Conservation (phyloP, 306 rosid species). For the Hippophae gyantsensis region DNA sequence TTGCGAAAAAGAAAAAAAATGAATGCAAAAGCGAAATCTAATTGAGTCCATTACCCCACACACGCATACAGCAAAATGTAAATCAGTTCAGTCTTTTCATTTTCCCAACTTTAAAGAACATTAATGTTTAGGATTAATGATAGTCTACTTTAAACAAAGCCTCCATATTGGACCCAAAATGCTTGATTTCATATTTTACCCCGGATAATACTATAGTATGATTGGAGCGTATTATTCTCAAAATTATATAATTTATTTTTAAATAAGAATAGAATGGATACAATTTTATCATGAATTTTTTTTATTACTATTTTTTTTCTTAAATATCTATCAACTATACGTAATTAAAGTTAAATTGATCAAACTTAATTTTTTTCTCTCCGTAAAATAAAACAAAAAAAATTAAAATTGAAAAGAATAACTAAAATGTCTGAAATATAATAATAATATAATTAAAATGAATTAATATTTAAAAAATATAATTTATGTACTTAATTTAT, state of each 20-base stretch:
- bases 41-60: slow-evolving; percentile 69
- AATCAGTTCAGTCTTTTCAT: slow-evolving; percentile 43
- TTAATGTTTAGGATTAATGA: slow-evolving; percentile 32
- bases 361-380: too few species aligned
- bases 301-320: too few species aligned
- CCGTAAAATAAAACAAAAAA: too few species aligned
- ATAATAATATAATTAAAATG: too few species aligned
- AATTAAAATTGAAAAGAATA: too few species aligned
- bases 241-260: neutral
- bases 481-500: too few species aligned
- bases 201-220: slow-evolving; percentile 8
- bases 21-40: slow-evolving; percentile 57
- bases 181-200: slow-evolving; percentile 35
- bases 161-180: slow-evolving; percentile 72
- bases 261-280: too few species aligned
- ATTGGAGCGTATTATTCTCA: slow-evolving; percentile 30
- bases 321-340: too few species aligned
- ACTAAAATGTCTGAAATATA: too few species aligned
- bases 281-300: too few species aligned
- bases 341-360: too few species aligned
- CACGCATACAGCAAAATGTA: slow-evolving; percentile 37
- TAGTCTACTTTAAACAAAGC: slow-evolving; percentile 66
- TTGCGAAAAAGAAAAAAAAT: slow-evolving; percentile 53
- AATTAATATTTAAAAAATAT: too few species aligned
- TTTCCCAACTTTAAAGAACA: slow-evolving; percentile 20